Evolutionary conservation across 352 stramenopile species (phyloP), one percentile per base, ranked within the genome.

Genomic region (Phytopythium helicoides): DNA sequence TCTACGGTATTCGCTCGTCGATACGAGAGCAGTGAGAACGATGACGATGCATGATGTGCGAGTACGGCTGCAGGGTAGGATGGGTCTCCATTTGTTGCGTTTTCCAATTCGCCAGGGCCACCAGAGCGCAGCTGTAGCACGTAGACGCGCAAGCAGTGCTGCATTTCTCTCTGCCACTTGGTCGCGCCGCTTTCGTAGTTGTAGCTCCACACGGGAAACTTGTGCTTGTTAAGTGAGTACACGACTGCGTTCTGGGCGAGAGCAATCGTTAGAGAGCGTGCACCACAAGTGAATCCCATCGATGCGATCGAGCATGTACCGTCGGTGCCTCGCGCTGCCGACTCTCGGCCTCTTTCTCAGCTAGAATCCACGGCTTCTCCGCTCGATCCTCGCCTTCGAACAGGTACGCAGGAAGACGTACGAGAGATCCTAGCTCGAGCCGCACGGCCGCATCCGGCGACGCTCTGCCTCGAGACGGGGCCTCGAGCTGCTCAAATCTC

Each of bases 171-270:
- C 48, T 81, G 64, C 16, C 44, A 71, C 40, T 71, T 62, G 11
- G 66, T 84, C 21, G 71, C 54, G 39, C 69, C 75, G 36, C 69
- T 84, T 42, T 78, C 62, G 53, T 80, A 84, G 39, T 57, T 70
- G 56, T 84, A 84, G 39, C 70, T 62, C 73, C 73, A 84, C 36
- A 68, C 72, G 18, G 70, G 69, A 37, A 73, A 80, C 18, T 64
- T 67, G 25, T 79, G 62, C 25, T 83, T 79, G 61, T 83, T 83
- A 21, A 83, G 55, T 33, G 78, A 63, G 45, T 58, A 83, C 31
- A 78, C 18, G 1, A 69, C 25, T 9, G 56, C 52, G 25, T 77
- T 78, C 66, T 83, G 25, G 39, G 3, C 6, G 39, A 5, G 22
- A 9, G 7, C 15, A 6, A 5, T 11, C 12, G 35, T 12, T 18